A percentile compares a stretch with the other conserved stretches of the same genome.
Conservation (phyloP, 176 grass and related monocot species). For the Cenchrus purpureus region DNA sequence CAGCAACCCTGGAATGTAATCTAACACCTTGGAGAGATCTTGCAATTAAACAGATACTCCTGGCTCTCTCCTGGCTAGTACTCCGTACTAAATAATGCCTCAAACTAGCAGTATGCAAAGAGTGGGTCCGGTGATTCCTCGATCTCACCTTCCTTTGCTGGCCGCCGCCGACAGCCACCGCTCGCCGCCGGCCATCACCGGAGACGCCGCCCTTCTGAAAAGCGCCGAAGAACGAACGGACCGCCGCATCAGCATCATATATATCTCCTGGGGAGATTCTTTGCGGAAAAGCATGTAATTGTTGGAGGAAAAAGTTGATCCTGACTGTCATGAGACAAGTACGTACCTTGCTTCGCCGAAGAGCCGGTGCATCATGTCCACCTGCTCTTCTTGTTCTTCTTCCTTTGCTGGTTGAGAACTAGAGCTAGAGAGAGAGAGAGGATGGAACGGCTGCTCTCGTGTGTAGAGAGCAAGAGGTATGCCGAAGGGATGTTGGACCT, state of each 20-base stretch:
- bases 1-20: not conserved
- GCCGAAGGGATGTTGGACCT: not conserved
- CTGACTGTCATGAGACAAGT: not conserved
- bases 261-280: too few relatives aligned
- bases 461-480: not conserved
- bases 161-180: conserved; percentile 39
- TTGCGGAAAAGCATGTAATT: not conserved
- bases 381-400: not conserved
- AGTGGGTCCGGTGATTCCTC: not conserved
- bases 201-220: not conserved
- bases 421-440: not conserved
- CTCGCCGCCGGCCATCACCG: not conserved
- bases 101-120: not conserved
- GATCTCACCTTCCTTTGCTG: conserved; percentile 36
- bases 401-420: not conserved
- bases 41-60: not conserved
- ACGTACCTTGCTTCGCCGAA: conserved; percentile 24
- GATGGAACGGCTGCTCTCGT: not conserved
- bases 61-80: not conserved
- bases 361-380: conserved; percentile 39
- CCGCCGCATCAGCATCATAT: not conserved
- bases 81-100: not conserved
- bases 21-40: conserved; percentile 36
- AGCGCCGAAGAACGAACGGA: not conserved
- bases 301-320: not conserved